Evolutionary conservation across 768 basidiomycete genomes (phyloP).

Genomic region (Boletus reticuloceps): DNA sequence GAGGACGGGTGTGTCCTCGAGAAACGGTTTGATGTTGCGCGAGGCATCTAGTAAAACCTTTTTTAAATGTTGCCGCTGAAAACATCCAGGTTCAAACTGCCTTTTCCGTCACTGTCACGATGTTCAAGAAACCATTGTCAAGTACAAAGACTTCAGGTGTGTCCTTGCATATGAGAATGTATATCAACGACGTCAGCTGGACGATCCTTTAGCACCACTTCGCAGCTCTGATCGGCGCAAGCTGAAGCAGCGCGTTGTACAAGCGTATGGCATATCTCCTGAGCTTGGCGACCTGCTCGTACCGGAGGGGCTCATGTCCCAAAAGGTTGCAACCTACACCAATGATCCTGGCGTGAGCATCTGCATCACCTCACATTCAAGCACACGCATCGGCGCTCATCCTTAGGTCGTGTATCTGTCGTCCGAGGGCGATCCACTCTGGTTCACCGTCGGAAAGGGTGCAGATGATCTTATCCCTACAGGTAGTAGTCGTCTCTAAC

Average conservation of each 20-base stretch:
- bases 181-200: not conserved
- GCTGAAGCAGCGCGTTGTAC: constrained; percentile 56
- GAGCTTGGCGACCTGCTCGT: constrained; percentile 70
- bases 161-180: too few relatives aligned
- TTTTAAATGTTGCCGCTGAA: too few relatives aligned
- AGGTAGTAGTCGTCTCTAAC: constrained; percentile 26
- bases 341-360: constrained; percentile 59
- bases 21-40: constrained; percentile 75
- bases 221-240: constrained; percentile 73
- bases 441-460: constrained; percentile 73
- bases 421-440: constrained; percentile 67
- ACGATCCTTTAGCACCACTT: constrained; percentile 48
- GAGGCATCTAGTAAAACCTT: constrained; percentile 48
- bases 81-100: not conserved
- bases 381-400: not conserved
- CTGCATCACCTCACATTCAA: not conserved
- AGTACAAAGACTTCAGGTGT: constrained; percentile 65
- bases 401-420: constrained; percentile 61
- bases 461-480: constrained; percentile 73
- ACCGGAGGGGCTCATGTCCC: constrained; percentile 66
- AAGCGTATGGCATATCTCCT: constrained; percentile 43
- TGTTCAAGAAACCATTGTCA: constrained; percentile 79
- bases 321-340: constrained; percentile 65
- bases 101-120: constrained; percentile 27
- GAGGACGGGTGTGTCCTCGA: constrained; percentile 64